Evolutionary conservation across 805 yeast genomes (phyloP).

Genomic region (Kluyveromyces aestuarii): DNA sequence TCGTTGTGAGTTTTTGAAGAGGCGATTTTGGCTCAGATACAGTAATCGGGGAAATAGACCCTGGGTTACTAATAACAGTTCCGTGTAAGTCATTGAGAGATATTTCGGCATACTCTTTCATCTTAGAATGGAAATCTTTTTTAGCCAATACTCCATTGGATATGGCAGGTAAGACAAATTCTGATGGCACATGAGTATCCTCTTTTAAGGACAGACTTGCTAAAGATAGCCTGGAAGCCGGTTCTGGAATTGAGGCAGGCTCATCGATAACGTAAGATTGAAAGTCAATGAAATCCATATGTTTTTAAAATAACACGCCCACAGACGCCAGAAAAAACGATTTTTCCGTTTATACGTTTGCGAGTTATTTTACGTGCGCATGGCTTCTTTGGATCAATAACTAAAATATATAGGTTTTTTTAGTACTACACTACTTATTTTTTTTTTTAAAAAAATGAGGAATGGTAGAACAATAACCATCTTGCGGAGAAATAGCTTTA

Average conservation of each 20-base stretch:
- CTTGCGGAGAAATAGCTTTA: too few species aligned
- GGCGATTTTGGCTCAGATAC: neutral
- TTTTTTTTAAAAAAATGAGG: too few species aligned
- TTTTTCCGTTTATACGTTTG: neutral
- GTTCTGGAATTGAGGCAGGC: slow-evolving; percentile 20
- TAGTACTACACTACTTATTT: too few species aligned
- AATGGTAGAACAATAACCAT: too few species aligned
- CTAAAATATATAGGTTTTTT: too few species aligned
- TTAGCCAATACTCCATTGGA: neutral
- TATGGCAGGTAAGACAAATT: neutral
- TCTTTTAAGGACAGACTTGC: slow-evolving; percentile 1
- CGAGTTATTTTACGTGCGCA: neutral
- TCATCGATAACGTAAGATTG: slow-evolving; percentile 33
- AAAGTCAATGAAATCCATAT: slow-evolving; percentile 40
- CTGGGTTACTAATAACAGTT: neutral
- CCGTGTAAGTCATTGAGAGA: slow-evolving; percentile 3
- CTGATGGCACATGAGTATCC: neutral
- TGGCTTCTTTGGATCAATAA: too few species aligned
- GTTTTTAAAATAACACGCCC: neutral
- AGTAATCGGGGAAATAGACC: neutral
- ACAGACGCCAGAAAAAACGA: neutral
- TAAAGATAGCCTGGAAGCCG: slow-evolving; percentile 10
- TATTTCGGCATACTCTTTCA: slow-evolving; percentile 14
- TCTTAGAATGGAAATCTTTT: slow-evolving; percentile 10
- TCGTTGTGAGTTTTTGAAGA: slow-evolving; percentile 4